A percentile compares a stretch with the other conserved stretches of the same genome.
phyloP scores from a whole-genome alignment of 2,329 filamentous ascomycete genomes.

The Iodosphaeria phyllophila region DNA sequence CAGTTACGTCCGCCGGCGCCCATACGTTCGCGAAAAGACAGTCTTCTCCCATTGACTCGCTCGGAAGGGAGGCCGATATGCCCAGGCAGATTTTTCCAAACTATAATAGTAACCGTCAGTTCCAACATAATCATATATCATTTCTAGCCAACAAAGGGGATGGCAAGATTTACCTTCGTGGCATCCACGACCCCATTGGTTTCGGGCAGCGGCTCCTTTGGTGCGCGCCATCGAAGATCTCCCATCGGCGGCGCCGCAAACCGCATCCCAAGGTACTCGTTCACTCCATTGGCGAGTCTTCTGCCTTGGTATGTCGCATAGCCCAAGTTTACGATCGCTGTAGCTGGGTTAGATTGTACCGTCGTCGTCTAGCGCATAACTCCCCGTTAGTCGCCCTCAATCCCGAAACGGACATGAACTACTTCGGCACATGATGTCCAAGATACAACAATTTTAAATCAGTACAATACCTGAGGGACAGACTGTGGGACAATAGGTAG shows the following conservation, averaged over 20 bases:
- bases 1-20: slow-evolving; percentile 19
- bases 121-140: no score
- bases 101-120: no score
- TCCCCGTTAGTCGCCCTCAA: no score
- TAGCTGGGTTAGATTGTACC: slow-evolving; percentile 2
- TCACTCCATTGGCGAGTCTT: slow-evolving; percentile 18
- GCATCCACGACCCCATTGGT: no score
- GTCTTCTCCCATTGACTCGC: slow-evolving; percentile 15
- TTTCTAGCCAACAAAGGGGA: no score
- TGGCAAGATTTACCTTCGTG: no score
- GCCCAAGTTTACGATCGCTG: slow-evolving; percentile 18
- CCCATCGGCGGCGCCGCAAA: slow-evolving; percentile 32
- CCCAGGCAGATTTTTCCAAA: slow-evolving; percentile 26
- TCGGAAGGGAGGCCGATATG: slow-evolving; percentile 14
- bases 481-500: no score
- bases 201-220: slow-evolving; percentile 25
- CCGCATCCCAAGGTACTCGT: slow-evolving; percentile 27
- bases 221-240: slow-evolving; percentile 30
- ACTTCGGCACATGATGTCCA: no score
- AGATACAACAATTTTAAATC: no score
- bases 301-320: slow-evolving; percentile 25
- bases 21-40: slow-evolving; percentile 27
- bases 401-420: no score
- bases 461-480: no score
- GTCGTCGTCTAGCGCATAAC: slow-evolving; percentile 1